Base-by-base conservation (phyloP, 805 yeast genomes). In the Naumovozyma dairenensis region DNA sequence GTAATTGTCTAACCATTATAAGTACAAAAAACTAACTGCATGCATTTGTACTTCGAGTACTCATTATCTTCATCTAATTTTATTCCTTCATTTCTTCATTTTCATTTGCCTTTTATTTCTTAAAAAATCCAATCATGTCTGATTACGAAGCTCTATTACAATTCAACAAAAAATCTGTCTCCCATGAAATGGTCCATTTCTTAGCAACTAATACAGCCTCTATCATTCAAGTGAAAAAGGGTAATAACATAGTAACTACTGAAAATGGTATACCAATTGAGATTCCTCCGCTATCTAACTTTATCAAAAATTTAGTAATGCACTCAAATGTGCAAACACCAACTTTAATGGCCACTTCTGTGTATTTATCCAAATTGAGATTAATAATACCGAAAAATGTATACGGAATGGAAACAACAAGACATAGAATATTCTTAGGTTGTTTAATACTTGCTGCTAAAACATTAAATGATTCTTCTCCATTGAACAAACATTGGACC, bases 401-500 rank as follows among this genome's bases (percentile, higher is more conserved):
- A 8, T 74, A 79, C 40, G 97, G 97, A 13, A 84, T 86, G 70
- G 85, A 75, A 34, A 81, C 96, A 34, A 86, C 97, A 6, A 73
- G 93, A 53, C 98, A 89, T 63, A 71, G 97, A 40, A 83, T 89
- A 37, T 92, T 89, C 45, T 64, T 89, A 33, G 95, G 96, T 0
- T 74, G 95, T 29, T 67, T 89, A 36, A 84, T 89, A 28, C 62
- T 92, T 31, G 82, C 94, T n/a, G 96, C 97, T 12, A 89, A 89
- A 63, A 77, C 77, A 42, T 71, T 87, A 43, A 89, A 89, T 60
- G 98, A 89, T 64, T 81, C 94, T 3, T 79, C 93, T 15, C 98
- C 98, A 28, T 71, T 89, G 55, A 89, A 89, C 63, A 87, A 81
- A 62, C 96, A 92, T 63, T 89, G 98, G 98, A 79, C 94, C 4